A percentile compares a stretch with the other conserved stretches of the same genome.
Evolutionary conservation across 2,329 filamentous ascomycete genomes (phyloP).

Genomic region (Phaeoacremonium minimum): DNA sequence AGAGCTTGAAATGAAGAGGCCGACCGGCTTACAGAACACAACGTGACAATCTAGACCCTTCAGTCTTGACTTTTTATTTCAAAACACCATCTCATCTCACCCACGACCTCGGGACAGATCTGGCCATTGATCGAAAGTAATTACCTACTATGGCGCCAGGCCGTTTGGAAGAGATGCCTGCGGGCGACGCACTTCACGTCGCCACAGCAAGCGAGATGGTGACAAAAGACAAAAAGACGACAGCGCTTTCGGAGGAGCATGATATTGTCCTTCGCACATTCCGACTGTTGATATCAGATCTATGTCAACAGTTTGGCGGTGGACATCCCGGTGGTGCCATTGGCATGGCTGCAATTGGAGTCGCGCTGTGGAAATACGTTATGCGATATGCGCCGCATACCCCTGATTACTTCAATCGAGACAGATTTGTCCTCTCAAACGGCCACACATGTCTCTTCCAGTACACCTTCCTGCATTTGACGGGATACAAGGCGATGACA

Average conservation of each 20-base stretch:
- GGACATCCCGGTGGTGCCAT: conserved; percentile 57
- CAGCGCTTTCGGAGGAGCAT: conserved; percentile 3
- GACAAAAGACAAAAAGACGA: no score
- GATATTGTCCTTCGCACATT: conserved; percentile 56
- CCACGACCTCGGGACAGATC: no score
- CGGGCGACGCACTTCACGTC: no score
- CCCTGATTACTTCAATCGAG: conserved; percentile 51
- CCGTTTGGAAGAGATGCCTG: no score
- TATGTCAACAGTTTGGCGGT: conserved; percentile 66
- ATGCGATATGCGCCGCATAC: conserved; percentile 53
- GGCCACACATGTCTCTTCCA: conserved; percentile 36
- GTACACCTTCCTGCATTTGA: conserved; percentile 44
- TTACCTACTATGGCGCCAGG: no score
- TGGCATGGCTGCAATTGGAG: conserved; percentile 29
- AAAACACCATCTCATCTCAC: no score
- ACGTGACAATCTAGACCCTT: no score
- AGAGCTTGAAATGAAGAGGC: no score
- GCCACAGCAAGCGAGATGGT: no score
- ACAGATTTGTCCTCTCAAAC: conserved; percentile 57
- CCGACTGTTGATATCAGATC: conserved; percentile 59
- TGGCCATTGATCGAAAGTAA: no score
- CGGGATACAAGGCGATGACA: conserved; percentile 45
- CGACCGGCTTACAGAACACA: no score
- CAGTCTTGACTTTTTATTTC: no score
- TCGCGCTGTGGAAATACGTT: conserved; percentile 51